These are phyloP conservation scores for Phytophthora fragariaefolia DNA, from an alignment of 352 stramenopile genomes.

Conservation along the genomic window DNA sequence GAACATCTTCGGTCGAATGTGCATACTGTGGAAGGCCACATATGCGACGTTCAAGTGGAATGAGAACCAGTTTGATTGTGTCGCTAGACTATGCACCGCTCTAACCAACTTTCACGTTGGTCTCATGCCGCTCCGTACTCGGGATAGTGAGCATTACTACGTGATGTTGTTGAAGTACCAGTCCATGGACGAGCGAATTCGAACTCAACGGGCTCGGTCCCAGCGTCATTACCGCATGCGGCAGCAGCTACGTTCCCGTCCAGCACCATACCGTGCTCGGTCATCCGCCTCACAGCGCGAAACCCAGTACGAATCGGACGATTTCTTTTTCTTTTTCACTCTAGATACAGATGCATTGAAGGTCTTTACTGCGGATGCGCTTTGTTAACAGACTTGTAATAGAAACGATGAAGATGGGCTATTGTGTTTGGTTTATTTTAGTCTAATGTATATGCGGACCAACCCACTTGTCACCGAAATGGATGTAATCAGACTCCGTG, in stretches of 20 bases:
- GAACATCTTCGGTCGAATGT: conserved; percentile 33
- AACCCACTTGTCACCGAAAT: conserved; percentile 16
- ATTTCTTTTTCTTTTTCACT: conserved; percentile 2
- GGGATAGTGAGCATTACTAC: conserved; percentile 5
- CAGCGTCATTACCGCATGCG: conserved; percentile 3
- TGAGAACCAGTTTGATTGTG: neutral
- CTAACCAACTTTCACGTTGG: conserved; percentile 32
- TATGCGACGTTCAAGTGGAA: conserved; percentile 31
- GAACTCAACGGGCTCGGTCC: conserved; percentile 2
- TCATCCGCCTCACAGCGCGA: conserved; percentile 7
- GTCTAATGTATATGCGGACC: neutral
- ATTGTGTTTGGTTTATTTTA: neutral
- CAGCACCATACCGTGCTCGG: neutral
- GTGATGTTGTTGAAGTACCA: conserved; percentile 20
- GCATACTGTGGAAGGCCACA: conserved; percentile 24
- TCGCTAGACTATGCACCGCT: conserved; percentile 3
- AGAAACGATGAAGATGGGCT: neutral
- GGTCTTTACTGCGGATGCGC: neutral
- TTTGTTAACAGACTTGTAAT: neutral
- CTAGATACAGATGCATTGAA: neutral
- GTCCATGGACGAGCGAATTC: conserved; percentile 10
- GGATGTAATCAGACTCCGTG: conserved; percentile 6
- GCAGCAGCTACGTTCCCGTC: neutral
- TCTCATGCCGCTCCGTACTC: conserved; percentile 15
- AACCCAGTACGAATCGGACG: conserved; percentile 11